These are phyloP conservation scores for Paxillus ammoniavirescens DNA, from an alignment of 768 basidiomycete species.

Conservation along the genomic window DNA sequence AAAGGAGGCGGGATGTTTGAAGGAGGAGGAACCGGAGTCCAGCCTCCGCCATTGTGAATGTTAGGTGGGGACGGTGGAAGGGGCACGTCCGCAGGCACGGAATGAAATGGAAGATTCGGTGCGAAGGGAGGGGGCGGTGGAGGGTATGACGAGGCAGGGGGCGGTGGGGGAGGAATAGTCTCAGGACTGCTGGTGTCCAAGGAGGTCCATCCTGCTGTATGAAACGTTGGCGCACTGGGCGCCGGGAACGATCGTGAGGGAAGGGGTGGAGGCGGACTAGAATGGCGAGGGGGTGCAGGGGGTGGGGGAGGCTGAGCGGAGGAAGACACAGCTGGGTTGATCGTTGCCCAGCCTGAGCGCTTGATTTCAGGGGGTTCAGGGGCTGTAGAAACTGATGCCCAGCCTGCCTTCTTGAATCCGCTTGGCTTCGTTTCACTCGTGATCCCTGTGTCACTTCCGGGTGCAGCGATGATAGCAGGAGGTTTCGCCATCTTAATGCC, in stretches of 20 bases:
- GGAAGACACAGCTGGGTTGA: constrained; percentile 22
- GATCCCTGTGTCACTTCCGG: constrained; percentile 18
- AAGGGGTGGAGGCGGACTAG: constrained; percentile 14
- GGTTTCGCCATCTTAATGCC: constrained; percentile 65
- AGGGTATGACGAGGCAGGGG: constrained; percentile 1
- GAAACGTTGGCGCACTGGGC: constrained; percentile 45
- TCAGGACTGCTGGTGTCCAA: constrained; percentile 50
- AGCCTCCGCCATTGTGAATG: constrained; percentile 12
- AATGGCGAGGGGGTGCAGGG: constrained; percentile 9
- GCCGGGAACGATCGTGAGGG: constrained; percentile 12
- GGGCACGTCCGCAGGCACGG: constrained; percentile 8
- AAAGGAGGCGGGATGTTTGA: constrained; percentile 5
- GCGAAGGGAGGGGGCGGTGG: constrained; percentile 9
- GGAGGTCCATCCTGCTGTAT: constrained; percentile 66
- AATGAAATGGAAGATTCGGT: constrained; percentile 10
- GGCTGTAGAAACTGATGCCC: constrained; percentile 38
- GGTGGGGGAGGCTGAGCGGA: constrained; percentile 14
- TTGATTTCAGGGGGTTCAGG: constrained; percentile 11
- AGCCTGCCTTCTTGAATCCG: constrained; percentile 46
- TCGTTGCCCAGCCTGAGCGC: constrained; percentile 15
- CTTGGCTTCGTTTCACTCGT: constrained; percentile 19
- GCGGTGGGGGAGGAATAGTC: constrained; percentile 18
- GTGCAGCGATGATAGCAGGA: constrained; percentile 16
- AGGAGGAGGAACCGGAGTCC: constrained; percentile 8
- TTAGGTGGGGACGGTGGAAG: background rate